Evolutionary conservation across 805 yeast species (phyloP).

Genomic region (Saccharomycopsis schoenii): DNA sequence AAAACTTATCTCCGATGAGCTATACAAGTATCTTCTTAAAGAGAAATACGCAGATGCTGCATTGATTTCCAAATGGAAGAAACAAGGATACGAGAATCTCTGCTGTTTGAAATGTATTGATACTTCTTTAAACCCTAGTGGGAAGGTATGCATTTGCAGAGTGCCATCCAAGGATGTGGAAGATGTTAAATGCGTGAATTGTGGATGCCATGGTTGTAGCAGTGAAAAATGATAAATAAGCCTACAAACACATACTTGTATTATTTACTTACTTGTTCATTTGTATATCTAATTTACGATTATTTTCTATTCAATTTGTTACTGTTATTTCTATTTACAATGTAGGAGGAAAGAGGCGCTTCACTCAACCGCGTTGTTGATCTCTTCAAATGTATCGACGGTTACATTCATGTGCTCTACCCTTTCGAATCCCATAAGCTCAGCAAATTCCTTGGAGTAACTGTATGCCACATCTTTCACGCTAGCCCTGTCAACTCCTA

Average conservation of each 20-base stretch:
- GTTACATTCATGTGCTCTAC: constrained; percentile 28
- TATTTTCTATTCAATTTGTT: background rate
- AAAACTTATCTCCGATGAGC: constrained; percentile 51
- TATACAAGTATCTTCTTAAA: constrained; percentile 65
- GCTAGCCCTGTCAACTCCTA: constrained; percentile 10
- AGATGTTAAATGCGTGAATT: constrained; percentile 10
- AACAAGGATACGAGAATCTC: constrained; percentile 75
- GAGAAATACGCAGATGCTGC: constrained; percentile 58
- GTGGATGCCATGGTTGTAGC: constrained; percentile 17
- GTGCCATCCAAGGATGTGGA: constrained; percentile 44
- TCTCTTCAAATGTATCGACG: constrained; percentile 22
- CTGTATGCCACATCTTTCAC: constrained; percentile 33
- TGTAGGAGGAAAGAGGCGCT: background rate
- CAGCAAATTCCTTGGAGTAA: constrained; percentile 37
- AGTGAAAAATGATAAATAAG: background rate
- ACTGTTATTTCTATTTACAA: background rate
- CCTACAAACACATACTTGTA: too few species aligned
- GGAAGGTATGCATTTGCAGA: constrained; percentile 69
- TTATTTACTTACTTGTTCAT: background rate
- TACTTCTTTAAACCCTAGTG: background rate
- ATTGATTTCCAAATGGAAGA: constrained; percentile 77
- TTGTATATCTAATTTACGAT: too few species aligned
- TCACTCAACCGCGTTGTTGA: background rate
- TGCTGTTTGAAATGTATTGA: constrained; percentile 79
- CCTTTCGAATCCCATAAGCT: constrained; percentile 28